phyloP scores from a whole-genome alignment of 495 filamentous ascomycete species.

The Gamarada debralockiae region DNA sequence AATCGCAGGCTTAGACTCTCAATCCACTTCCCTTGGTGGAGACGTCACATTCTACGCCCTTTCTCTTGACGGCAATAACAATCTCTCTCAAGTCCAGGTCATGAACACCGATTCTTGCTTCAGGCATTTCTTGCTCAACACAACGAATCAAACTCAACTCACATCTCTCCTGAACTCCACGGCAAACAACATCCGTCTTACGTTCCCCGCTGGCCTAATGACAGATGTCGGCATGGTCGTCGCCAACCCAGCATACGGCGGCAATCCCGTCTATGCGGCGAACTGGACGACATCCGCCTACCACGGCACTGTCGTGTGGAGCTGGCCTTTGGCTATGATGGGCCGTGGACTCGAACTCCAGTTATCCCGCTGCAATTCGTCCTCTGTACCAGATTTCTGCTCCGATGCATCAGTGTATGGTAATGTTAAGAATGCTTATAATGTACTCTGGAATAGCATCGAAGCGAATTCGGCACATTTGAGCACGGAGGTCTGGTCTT shows the following conservation, averaged over 20 bases:
- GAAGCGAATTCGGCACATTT: conserved; percentile 49
- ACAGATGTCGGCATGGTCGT: conserved; percentile 53
- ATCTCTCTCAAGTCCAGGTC: conserved; percentile 47
- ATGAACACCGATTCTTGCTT: conserved; percentile 66
- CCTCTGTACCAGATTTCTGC: conserved; percentile 43
- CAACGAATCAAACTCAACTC: conserved; percentile 53
- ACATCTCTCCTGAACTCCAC: conserved; percentile 51
- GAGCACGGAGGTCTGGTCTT: conserved; percentile 60
- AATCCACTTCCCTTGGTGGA: conserved; percentile 35
- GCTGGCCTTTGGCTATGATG: conserved; percentile 65
- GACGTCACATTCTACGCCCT: conserved; percentile 53
- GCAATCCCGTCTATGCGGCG: conserved; percentile 38
- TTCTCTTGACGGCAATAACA: conserved; percentile 48
- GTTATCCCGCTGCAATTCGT: conserved; percentile 37
- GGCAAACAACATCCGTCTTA: conserved; percentile 49
- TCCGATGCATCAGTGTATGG: conserved; percentile 35
- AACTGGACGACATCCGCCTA: conserved; percentile 56
- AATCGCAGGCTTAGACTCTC: conserved; percentile 38
- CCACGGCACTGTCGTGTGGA: conserved; percentile 65
- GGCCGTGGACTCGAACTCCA: conserved; percentile 49
- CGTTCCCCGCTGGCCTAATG: conserved; percentile 57
- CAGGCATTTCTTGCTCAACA: conserved; percentile 59
- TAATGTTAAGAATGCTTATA: conserved; percentile 54
- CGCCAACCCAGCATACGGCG: conserved; percentile 59
- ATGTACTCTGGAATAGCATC: conserved; percentile 56